Base-by-base conservation (phyloP, 495 filamentous ascomycete genomes). In the Trypethelium eluteriae region DNA sequence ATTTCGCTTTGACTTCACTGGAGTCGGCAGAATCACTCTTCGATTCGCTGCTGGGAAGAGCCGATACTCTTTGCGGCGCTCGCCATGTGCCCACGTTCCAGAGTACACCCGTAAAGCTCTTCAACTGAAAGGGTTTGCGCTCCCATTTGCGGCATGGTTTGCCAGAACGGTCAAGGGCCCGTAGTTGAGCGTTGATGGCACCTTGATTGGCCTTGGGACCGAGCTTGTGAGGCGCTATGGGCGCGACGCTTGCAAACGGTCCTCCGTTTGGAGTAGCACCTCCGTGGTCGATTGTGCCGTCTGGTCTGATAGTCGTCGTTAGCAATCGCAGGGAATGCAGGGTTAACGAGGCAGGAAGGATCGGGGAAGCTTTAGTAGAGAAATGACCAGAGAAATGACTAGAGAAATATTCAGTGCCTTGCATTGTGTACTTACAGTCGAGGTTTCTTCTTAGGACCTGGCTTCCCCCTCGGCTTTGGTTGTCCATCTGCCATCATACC, bases 191-290 rank as follows among this genome's bases (percentile, higher is more conserved):
- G 74, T 98, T 98, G 81, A 98, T 98, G 65, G 93, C 93, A 66
- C 94, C 94, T 72, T 94, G 91, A 77, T 98, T 98, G 53, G 94
- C 93, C 79, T 98, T 98, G 62, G 94, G 94, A 11, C 93, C 93
- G 32, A 98, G 88, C 75, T 94, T 95, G 72, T 91, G 90, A 50
- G 82, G 75, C 47, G 70, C 67, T 41, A 66, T 69, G 46, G 68
- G 64, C 25, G 70, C 63, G 44, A 69, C 39, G n/a, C 68, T 67
- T 18, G 62, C 67, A 50, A 70, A 69, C 34, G 67, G 62, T 41
- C 64, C 66, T 36, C 39, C 39, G 18, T 68, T 73, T 56, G 67
- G 25, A 39, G 62, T 63, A 38, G 53, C 67, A 39, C 53, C 10
- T 10, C 62, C 64, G 64, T 66, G 67, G 66, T 74, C 74, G 62